Percentiles rank a stretch among this genome's conserved stretches.
Evolutionary conservation across 768 basidiomycete species (phyloP).

Genomic region (Dioszegia hungarica): DNA sequence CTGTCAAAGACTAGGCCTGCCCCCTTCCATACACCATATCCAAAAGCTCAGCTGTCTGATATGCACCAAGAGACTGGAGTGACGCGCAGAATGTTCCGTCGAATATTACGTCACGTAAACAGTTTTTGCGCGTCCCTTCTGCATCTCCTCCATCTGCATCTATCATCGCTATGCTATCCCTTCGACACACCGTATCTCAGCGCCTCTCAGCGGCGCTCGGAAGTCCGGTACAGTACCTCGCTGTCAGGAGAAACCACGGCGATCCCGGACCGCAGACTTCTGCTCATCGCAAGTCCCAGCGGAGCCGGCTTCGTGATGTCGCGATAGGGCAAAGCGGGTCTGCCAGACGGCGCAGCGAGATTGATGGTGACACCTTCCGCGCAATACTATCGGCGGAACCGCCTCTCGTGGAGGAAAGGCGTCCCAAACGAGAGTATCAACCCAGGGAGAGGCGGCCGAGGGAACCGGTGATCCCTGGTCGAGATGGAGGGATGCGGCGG

Average conservation of each 20-base stretch:
- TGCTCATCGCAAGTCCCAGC: neutral
- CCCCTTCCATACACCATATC: no score
- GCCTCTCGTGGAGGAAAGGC: neutral
- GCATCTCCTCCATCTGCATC: no score
- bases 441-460: neutral
- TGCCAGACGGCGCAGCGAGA: no score
- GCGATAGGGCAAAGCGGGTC: neutral
- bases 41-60: no score
- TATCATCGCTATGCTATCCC: neutral
- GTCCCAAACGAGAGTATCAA: neutral
- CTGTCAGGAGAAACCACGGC: neutral
- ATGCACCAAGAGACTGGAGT: no score
- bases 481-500: neutral
- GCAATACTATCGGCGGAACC: neutral
- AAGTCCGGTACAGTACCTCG: no score
- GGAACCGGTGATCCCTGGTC: neutral
- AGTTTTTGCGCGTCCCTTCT: no score
- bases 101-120: slow-evolving; percentile 4
- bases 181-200: neutral
- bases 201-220: no score
- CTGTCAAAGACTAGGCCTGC: no score
- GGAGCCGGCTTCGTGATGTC: neutral
- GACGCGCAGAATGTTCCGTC: neutral
- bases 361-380: neutral
- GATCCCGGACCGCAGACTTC: slow-evolving; percentile 7